These are phyloP conservation scores for Penicillium thymicola DNA, from an alignment of 2,329 filamentous ascomycete species.

Conservation along the genomic window DNA sequence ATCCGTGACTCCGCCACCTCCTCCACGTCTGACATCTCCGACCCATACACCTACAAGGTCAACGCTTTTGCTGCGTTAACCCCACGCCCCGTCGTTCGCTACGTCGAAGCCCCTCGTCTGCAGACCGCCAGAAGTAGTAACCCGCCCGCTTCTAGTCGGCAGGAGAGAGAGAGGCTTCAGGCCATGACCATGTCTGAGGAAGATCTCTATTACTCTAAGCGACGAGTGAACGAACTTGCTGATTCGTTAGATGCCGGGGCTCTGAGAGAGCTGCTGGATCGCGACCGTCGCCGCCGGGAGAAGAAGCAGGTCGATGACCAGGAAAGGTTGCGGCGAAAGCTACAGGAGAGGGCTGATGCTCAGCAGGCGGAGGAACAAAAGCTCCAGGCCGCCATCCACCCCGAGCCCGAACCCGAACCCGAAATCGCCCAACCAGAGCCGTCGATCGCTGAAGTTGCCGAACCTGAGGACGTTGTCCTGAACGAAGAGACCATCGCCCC, in stretches of 20 bases:
- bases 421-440: neutral
- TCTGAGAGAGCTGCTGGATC: slow-evolving; percentile 82
- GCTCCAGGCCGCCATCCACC: neutral
- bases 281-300: slow-evolving; percentile 77
- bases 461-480: neutral
- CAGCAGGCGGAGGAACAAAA: slow-evolving; percentile 52
- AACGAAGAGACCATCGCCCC: neutral
- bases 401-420: neutral
- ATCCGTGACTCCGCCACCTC: slow-evolving; percentile 72
- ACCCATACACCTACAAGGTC: slow-evolving; percentile 74
- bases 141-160: slow-evolving; percentile 47
- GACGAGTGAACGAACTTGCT: slow-evolving; percentile 65
- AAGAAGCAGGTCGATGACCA: slow-evolving; percentile 69
- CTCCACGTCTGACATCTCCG: slow-evolving; percentile 69
- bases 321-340: slow-evolving; percentile 54
- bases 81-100: slow-evolving; percentile 79
- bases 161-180: slow-evolving; percentile 49
- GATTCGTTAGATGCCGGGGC: slow-evolving; percentile 82
- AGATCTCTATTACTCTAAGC: slow-evolving; percentile 56
- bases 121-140: slow-evolving; percentile 46
- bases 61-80: slow-evolving; percentile 77
- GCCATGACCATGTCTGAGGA: slow-evolving; percentile 60
- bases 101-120: slow-evolving; percentile 63
- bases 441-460: neutral
- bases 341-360: slow-evolving; percentile 50